These are phyloP conservation scores for Begonia peltatifolia DNA, from an alignment of 306 rosid species.

Conservation along the genomic window DNA sequence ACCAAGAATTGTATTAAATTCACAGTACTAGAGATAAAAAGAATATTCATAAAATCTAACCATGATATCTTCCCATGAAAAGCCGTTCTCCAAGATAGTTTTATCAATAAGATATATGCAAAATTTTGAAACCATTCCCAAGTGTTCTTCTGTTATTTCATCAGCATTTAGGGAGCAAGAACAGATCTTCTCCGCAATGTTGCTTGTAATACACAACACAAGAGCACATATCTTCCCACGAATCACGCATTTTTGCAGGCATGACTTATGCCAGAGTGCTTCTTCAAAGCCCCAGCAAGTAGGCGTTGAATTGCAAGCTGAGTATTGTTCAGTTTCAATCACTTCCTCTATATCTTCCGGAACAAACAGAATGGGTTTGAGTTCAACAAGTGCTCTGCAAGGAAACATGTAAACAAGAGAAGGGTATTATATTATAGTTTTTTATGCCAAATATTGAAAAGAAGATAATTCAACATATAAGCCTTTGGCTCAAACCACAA, in stretches of 20 bases:
- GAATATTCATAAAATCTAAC: constrained; percentile 27
- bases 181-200: constrained; percentile 40
- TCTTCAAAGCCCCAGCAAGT: constrained; percentile 56
- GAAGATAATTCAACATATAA: no score
- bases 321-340: constrained; percentile 15
- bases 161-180: constrained; percentile 20
- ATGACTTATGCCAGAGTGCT: constrained; percentile 61
- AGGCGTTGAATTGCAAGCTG: constrained; percentile 14
- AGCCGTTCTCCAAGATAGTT: constrained; percentile 27
- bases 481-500: no score
- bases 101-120: constrained; percentile 62
- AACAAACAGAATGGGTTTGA: constrained; percentile 76
- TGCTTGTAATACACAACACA: constrained; percentile 43
- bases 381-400: constrained; percentile 71
- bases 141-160: constrained; percentile 22
- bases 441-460: no score
- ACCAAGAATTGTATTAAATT: not conserved
- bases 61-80: constrained; percentile 68
- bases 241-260: constrained; percentile 56
- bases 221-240: constrained; percentile 49
- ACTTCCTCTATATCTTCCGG: constrained; percentile 33
- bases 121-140: constrained; percentile 52
- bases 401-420: not conserved
- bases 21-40: not conserved
- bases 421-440: not conserved